These are phyloP conservation scores for Xylariaceae sp. DNA, from an alignment of 2,329 filamentous ascomycete genomes.

Conservation along the genomic window DNA sequence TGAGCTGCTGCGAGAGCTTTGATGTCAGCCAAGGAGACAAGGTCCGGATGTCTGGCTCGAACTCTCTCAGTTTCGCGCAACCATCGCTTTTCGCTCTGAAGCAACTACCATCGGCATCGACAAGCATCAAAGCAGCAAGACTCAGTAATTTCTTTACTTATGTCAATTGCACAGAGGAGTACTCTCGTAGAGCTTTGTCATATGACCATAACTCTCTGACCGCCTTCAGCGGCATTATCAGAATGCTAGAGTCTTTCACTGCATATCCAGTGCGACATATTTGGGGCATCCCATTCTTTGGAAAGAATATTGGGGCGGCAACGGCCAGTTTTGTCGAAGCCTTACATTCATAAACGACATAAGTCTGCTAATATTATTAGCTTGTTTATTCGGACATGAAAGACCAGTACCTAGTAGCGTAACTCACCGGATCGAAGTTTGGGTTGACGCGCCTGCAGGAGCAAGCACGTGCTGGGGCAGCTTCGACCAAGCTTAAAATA, in stretches of 20 bases:
- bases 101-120: background rate
- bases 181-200: slow-evolving; percentile 9
- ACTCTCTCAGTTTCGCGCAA: background rate
- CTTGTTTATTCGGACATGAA: no score
- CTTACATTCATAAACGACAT: no score
- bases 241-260: slow-evolving; percentile 5
- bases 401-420: no score
- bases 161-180: slow-evolving; percentile 13
- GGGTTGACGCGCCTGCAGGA: no score
- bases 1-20: slow-evolving; percentile 8
- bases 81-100: slow-evolving; percentile 7
- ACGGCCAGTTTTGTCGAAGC: no score
- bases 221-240: slow-evolving; percentile 16
- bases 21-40: slow-evolving; percentile 1
- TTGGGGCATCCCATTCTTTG: slow-evolving; percentile 17
- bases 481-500: no score
- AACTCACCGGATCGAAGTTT: no score
- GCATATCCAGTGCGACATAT: slow-evolving; percentile 15
- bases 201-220: slow-evolving; percentile 15
- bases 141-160: slow-evolving; percentile 8
- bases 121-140: background rate
- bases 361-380: no score
- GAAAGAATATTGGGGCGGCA: no score
- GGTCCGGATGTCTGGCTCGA: background rate
- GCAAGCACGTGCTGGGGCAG: no score